Evolutionary conservation across 2,329 filamentous ascomycete genomes (phyloP).

Genomic region (Cercospora nicotianae): DNA sequence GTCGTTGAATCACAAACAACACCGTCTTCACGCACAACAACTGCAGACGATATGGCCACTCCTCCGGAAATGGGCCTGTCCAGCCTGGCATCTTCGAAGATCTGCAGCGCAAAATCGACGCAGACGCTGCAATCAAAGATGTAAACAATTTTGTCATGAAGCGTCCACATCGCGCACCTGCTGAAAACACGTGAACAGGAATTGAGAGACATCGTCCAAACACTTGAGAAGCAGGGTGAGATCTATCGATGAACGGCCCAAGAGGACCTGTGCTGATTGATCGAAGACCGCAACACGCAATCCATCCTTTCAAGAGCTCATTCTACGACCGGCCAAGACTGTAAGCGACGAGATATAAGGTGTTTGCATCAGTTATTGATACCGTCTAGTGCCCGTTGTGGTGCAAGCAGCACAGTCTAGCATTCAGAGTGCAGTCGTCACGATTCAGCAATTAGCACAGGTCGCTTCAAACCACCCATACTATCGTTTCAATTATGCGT

Average conservation of each 20-base stretch:
- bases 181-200: slow-evolving; percentile 49
- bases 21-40: background rate
- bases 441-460: slow-evolving; percentile 67
- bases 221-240: slow-evolving; percentile 63
- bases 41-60: slow-evolving; percentile 16
- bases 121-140: slow-evolving; percentile 61
- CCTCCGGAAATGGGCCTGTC: slow-evolving; percentile 41
- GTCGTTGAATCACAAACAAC: background rate
- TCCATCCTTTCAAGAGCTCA: slow-evolving; percentile 86
- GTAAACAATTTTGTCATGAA: background rate
- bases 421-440: slow-evolving; percentile 70
- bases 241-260: background rate
- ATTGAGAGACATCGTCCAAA: slow-evolving; percentile 76
- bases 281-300: slow-evolving; percentile 68
- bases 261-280: slow-evolving; percentile 1
- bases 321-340: slow-evolving; percentile 69
- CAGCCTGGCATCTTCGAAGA: slow-evolving; percentile 68
- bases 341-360: slow-evolving; percentile 48
- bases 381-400: slow-evolving; percentile 61
- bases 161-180: background rate
- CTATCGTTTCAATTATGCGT: slow-evolving; percentile 95
- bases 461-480: slow-evolving; percentile 86
- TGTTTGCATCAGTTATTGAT: background rate
- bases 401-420: slow-evolving; percentile 67
- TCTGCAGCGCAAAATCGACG: slow-evolving; percentile 85